Base-by-base conservation (phyloP, 2,329 filamentous ascomycete genomes). In the Helminthosporium solani region DNA sequence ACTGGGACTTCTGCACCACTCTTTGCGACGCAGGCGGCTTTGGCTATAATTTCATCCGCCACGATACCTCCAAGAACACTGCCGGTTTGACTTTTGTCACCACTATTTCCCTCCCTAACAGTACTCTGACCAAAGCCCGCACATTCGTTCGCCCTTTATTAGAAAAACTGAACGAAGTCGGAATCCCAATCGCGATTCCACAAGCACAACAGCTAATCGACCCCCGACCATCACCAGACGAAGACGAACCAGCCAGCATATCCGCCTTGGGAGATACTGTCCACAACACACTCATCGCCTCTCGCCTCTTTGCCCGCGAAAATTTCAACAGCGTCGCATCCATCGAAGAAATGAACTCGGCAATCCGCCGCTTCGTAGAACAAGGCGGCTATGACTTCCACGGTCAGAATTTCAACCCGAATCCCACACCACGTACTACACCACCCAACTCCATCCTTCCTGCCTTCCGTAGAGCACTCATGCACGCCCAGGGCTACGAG, bases 21-120 rank as follows among this genome's bases (percentile, higher is more conserved):
- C 50, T 63, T 16, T 53, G 50, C 27, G 56, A 63, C 16, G 57
- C 53, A 15, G 56, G 56, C 7, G 61, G 60, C 3, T 35, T 61
- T 28, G 60, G 56, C 6, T 64, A 64, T 42, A 60, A 56, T 44
- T 65, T 64, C 50, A 63, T 65, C 42, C 50, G 53, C 2, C 53
- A 60, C 45, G 48, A 40, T 2, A 45, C 41, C 2, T 34, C 20
- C 5, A n/a, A 19, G 18, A 25, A 28, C 31, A 20, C 33, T 12
- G 49, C 49, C 5, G 57, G 54, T 14, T 38, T 62, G 6, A 56
- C 52, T 3, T 65, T 63, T 40, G 56, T 53, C 7, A 53, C 56
- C 20, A 45, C 47, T 14, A 52, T 65, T 25, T 47, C 53, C 2
- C 30, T 62, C 2, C 57, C 57, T 8, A 54, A 57, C 36, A 40